A percentile compares a stretch with the other conserved stretches of the same genome.
phyloP scores from a whole-genome alignment of 1,284 basidiomycete genomes.

The Melampsora abietis-canadensis region DNA sequence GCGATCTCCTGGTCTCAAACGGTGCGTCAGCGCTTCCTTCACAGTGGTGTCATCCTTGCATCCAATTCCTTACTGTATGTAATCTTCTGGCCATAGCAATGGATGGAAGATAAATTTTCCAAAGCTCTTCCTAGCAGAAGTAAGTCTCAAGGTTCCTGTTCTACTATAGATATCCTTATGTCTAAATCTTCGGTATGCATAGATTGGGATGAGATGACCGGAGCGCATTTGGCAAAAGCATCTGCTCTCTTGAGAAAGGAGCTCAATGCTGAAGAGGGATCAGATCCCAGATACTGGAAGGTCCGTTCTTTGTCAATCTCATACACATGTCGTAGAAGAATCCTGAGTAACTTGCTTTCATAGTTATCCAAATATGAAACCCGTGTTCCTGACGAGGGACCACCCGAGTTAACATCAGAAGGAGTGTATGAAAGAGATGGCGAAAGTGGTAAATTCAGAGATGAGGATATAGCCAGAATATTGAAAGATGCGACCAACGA shows the following conservation, averaged over 20 bases:
- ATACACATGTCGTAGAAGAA: neutral
- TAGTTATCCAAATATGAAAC: no score
- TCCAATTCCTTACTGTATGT: neutral
- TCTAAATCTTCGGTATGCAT: neutral
- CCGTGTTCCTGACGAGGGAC: no score
- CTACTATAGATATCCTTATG: neutral
- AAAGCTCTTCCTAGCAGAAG: conserved; percentile 39
- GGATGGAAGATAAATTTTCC: conserved; percentile 35
- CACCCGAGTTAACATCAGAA: neutral
- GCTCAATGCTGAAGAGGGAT: conserved; percentile 18
- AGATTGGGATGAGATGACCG: conserved; percentile 35
- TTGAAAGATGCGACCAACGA: conserved; percentile 32
- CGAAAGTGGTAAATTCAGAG: conserved; percentile 22
- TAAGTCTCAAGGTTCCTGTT: neutral
- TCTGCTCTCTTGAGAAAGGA: conserved; percentile 20
- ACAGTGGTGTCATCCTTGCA: neutral
- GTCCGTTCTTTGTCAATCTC: neutral
- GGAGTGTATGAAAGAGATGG: conserved; percentile 29
- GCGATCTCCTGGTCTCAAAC: conserved; percentile 19
- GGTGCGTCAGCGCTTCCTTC: neutral
- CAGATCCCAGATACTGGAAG: conserved; percentile 32
- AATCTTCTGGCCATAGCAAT: neutral
- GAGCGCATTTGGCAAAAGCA: conserved; percentile 18
- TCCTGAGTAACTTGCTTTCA: neutral
- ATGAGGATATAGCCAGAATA: conserved; percentile 36